phyloP scores from a whole-genome alignment of 192 early-diverging fungal genomes.

The Coemansia sp. region DNA sequence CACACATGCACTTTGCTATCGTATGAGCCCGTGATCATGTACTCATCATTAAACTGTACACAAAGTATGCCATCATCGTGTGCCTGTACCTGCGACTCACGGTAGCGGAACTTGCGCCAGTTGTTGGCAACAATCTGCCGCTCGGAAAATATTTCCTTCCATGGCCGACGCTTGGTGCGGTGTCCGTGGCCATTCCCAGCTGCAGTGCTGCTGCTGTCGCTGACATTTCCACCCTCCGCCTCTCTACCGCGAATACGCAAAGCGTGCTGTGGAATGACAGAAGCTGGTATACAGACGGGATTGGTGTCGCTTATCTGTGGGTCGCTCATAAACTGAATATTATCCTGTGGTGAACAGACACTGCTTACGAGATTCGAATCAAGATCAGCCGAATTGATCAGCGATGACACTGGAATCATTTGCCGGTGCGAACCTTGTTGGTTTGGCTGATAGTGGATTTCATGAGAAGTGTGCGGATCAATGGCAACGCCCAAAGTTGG shows the following conservation, averaged over 20 bases:
- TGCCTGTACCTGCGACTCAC: conserved; percentile 61
- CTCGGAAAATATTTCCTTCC: conserved; percentile 96
- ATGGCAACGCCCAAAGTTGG: conserved; percentile 17
- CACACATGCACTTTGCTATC: conserved; percentile 86
- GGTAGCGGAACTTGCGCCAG: conserved; percentile 85
- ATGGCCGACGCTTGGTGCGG: conserved; percentile 61
- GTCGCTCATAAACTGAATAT: conserved; percentile 34
- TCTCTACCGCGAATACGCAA: conserved; percentile 2
- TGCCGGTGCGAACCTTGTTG: conserved; percentile 9
- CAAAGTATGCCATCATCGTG: conserved; percentile 91
- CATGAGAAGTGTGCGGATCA: conserved; percentile 17
- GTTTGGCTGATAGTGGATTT: conserved; percentile 2
- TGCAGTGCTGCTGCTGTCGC: conserved; percentile 35
- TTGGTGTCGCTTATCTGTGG: neutral
- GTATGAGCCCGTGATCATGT: conserved; percentile 85
- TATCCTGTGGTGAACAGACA: conserved; percentile 44
- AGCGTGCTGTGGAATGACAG: neutral
- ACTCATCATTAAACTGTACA: conserved; percentile 82
- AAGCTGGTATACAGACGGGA: neutral
- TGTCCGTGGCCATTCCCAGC: conserved; percentile 6
- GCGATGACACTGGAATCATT: conserved; percentile 46
- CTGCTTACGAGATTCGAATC: conserved; percentile 45
- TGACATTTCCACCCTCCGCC: conserved; percentile 20
- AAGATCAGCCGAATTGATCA: conserved; percentile 36
- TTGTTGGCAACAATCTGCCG: conserved; percentile 88